Evolutionary conservation across 2,329 filamentous ascomycete species (phyloP).

Genomic region (Nigrospora osmanthi): DNA sequence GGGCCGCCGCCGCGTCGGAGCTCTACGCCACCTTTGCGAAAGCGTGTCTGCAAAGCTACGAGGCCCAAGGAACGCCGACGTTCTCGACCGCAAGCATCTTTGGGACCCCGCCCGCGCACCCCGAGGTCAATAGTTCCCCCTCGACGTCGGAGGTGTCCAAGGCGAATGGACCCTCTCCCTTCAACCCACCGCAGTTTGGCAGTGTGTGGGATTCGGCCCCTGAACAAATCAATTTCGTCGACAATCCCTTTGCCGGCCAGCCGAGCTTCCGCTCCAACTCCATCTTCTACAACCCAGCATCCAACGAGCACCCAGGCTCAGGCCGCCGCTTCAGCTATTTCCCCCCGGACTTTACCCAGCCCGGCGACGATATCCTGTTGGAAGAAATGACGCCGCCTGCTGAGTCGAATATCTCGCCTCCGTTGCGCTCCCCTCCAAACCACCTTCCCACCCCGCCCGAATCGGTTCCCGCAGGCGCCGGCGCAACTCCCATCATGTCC

Average conservation of each 20-base stretch:
- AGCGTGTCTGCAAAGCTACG: conserved; percentile 84
- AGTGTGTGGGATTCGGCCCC: conserved; percentile 49
- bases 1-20: conserved; percentile 74
- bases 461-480: conserved; percentile 12
- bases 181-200: conserved; percentile 48
- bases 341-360: conserved; percentile 45
- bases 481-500: conserved; percentile 14
- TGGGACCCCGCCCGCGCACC: conserved; percentile 38
- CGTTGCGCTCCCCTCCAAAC: conserved; percentile 17
- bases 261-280: conserved; percentile 58
- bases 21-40: conserved; percentile 80
- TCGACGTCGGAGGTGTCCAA: conserved; percentile 31
- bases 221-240: conserved; percentile 38
- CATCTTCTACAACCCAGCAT: conserved; percentile 54
- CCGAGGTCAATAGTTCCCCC: conserved; percentile 37
- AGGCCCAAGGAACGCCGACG: conserved; percentile 41
- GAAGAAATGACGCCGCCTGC: conserved; percentile 20
- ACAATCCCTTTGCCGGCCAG: conserved; percentile 33
- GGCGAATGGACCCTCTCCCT: conserved; percentile 25
- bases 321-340: conserved; percentile 58
- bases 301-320: conserved; percentile 33
- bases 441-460: conserved; percentile 19
- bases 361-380: conserved; percentile 20
- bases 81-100: conserved; percentile 24
- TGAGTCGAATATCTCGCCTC: conserved; percentile 18